Percentiles rank a stretch among this genome's conserved stretches.
These are phyloP conservation scores for Cyberlindnera sargentensis DNA, from an alignment of 805 yeast genomes.

Conservation along the genomic window DNA sequence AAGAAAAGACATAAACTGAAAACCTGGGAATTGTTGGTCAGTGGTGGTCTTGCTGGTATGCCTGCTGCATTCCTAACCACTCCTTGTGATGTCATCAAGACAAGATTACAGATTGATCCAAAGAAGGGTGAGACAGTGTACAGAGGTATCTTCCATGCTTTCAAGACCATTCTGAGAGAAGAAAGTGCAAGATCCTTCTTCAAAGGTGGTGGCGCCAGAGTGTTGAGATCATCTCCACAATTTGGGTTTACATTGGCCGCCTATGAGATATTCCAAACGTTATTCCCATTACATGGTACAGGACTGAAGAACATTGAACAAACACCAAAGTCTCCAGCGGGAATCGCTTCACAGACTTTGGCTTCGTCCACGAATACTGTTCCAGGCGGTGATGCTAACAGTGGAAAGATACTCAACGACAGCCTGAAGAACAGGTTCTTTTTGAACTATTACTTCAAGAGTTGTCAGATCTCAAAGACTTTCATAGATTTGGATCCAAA, in stretches of 20 bases:
- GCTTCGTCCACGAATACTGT: background rate
- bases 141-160: slow-evolving; percentile 73
- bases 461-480: slow-evolving; percentile 53
- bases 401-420: slow-evolving; percentile 16
- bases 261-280: slow-evolving; percentile 78
- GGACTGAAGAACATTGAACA: slow-evolving; percentile 18
- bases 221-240: slow-evolving; percentile 92
- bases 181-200: slow-evolving; percentile 85
- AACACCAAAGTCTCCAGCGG: slow-evolving; percentile 16
- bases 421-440: slow-evolving; percentile 23
- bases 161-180: slow-evolving; percentile 61
- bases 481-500: slow-evolving; percentile 58
- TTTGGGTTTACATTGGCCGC: slow-evolving; percentile 98
- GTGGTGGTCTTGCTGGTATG: slow-evolving; percentile 96
- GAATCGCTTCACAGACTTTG: slow-evolving; percentile 6
- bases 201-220: slow-evolving; percentile 95
- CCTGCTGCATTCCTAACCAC: slow-evolving; percentile 97
- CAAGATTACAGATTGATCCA: slow-evolving; percentile 83
- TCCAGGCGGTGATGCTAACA: slow-evolving; percentile 1
- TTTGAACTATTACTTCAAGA: slow-evolving; percentile 41
- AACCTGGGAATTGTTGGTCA: slow-evolving; percentile 74
- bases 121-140: slow-evolving; percentile 73
- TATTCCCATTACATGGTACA: slow-evolving; percentile 52
- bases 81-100: slow-evolving; percentile 94
- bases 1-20: slow-evolving; percentile 52